phyloP scores from a whole-genome alignment of 192 early-diverging fungal species.

The Spizellomyces punctatus region DNA sequence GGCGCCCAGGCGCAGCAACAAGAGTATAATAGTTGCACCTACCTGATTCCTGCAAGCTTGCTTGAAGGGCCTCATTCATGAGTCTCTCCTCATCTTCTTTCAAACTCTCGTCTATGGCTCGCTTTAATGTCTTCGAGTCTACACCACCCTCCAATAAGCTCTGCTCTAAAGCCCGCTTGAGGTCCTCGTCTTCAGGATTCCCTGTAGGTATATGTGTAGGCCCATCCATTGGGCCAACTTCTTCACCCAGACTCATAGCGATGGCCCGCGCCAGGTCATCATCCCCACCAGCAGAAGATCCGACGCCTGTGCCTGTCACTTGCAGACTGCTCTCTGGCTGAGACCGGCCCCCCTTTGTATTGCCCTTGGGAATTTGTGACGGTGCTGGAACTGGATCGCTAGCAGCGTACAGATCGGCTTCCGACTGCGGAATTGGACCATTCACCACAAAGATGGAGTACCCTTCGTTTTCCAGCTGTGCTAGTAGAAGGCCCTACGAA shows the following conservation, averaged over 20 bases:
- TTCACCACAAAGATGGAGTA: slow-evolving; percentile 54
- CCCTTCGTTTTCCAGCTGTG: slow-evolving; percentile 48
- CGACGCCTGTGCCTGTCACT: background rate
- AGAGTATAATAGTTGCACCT: no score
- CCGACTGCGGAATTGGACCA: slow-evolving; percentile 32
- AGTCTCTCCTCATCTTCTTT: slow-evolving; percentile 27
- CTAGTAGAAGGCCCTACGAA: slow-evolving; percentile 40
- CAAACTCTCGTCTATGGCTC: slow-evolving; percentile 34
- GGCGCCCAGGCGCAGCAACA: no score
- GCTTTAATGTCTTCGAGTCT: slow-evolving; percentile 25
- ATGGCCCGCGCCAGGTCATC: slow-evolving; percentile 35
- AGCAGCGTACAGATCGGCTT: slow-evolving; percentile 46
- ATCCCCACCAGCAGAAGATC: slow-evolving; percentile 5
- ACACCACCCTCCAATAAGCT: slow-evolving; percentile 20
- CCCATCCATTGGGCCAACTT: background rate
- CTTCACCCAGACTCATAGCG: slow-evolving; percentile 28
- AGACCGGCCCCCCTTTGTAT: slow-evolving; percentile 1
- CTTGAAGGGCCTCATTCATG: slow-evolving; percentile 8
- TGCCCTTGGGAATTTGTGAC: slow-evolving; percentile 10
- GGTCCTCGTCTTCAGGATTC: slow-evolving; percentile 11
- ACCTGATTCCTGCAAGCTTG: slow-evolving; percentile 5
- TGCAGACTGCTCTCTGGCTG: background rate
- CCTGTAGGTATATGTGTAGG: background rate
- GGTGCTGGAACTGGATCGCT: slow-evolving; percentile 36
- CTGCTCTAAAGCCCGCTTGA: slow-evolving; percentile 22